Base-by-base conservation (phyloP, 2,329 filamentous ascomycete species). In the Colletotrichum echinochloae region DNA sequence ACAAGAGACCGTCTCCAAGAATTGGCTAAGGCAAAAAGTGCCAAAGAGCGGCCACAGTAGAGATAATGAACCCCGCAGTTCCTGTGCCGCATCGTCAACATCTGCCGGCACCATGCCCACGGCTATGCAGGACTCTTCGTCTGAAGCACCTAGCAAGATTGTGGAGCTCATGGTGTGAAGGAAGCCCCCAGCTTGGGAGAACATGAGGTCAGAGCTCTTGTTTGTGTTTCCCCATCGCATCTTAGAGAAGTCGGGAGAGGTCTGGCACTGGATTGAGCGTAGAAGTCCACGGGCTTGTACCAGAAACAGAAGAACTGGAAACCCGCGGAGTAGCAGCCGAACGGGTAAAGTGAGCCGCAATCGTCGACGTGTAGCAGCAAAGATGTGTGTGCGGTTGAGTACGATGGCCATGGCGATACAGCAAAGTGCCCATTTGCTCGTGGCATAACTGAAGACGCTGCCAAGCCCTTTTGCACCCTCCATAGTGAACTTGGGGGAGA, bases 221-320 rank as follows among this genome's bases (percentile, higher is more conserved):
- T 84, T 88, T 8, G 89, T 81, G 73, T 91, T 89, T 9, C 90
- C 91, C 87, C 92, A 94, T 51, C 92, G 90, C 75, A 94, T 81
- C 69, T 88, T 81, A 48, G 89, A 84, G 77, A 93, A 95, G 68
- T 92, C 84, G 16, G 91, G 86, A 14, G 92, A 93, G 0, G 95
- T 97, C 82, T 99, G 96, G 77, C 96, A 98, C 77, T 94, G 94
- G 73, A 98, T 93, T 1, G 93, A 94, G 76, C 94, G 93, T 7
- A 98, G 85, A 3, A 98, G 81, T 48, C 84, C 86, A 52, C 90
- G 83, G 28, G 91, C 90, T 77, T 98, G 94, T 44, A 88, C 81
- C 6, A 88, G 77, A 65, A 97, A 90, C 0, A 95, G 83, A 6
- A 91, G 48, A 51, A 97, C 91, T 0, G 94, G 93, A 3, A 91